A percentile compares a stretch with the other conserved stretches of the same genome.
Conservation (phyloP, 345 rosid species). For the Syzygium aqueum region DNA sequence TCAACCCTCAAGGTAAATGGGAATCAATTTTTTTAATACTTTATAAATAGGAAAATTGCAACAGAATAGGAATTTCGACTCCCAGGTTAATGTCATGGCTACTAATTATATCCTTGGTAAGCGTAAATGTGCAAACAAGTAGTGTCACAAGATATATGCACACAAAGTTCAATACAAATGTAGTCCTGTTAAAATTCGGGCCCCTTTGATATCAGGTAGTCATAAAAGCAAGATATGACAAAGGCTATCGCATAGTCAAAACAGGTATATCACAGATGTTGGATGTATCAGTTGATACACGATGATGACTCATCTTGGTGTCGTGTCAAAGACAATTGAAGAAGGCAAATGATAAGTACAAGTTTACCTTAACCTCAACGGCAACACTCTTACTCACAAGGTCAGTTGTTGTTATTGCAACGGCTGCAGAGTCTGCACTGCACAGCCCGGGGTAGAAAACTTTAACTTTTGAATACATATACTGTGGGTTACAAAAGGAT, state of each 20-base stretch:
- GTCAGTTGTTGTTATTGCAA: slow-evolving; percentile 95
- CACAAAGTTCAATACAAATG: not conserved
- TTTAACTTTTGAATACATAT: not conserved
- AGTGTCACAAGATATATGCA: not conserved
- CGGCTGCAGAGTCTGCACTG: slow-evolving; percentile 96
- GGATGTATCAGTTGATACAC: not conserved
- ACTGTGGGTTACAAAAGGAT: not conserved
- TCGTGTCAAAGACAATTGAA: not conserved
- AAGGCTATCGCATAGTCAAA: not conserved
- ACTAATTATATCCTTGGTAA: not conserved
- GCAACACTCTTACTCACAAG: slow-evolving; percentile 98
- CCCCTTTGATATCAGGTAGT: not conserved
- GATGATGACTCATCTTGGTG: not conserved
- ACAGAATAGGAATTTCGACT: not conserved
- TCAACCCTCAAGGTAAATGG: not conserved
- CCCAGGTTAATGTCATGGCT: not conserved
- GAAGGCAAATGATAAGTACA: not conserved
- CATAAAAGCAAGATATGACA: not conserved
- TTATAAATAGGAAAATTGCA: not conserved
- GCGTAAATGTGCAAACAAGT: not conserved
- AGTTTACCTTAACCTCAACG: slow-evolving; percentile 55
- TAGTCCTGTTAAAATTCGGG: not conserved
- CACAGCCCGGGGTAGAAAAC: slow-evolving; percentile 9
- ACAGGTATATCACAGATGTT: not conserved
- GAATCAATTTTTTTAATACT: not conserved